phyloP scores from a whole-genome alignment of 495 filamentous ascomycete species.

The Polyplosphaeria fusca region DNA sequence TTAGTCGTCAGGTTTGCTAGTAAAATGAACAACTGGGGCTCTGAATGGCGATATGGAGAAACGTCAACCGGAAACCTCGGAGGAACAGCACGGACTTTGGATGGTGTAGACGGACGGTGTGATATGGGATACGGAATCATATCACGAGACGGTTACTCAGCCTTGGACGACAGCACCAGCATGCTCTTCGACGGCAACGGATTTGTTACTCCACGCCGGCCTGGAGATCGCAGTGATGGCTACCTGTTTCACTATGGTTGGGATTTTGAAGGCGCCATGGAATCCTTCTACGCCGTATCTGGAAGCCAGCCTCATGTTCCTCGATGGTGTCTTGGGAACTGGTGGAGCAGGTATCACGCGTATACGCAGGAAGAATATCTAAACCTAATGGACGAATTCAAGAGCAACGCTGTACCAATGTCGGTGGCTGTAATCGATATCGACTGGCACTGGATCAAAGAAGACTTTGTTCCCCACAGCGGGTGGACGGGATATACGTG shows the following conservation, averaged over 20 bases:
- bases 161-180: slow-evolving; percentile 51
- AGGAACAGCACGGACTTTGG: slow-evolving; percentile 49
- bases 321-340: slow-evolving; percentile 56
- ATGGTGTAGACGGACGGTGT: slow-evolving; percentile 49
- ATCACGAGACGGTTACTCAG: slow-evolving; percentile 45
- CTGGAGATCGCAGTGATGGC: slow-evolving; percentile 49
- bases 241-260: slow-evolving; percentile 55
- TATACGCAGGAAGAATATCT: slow-evolving; percentile 52
- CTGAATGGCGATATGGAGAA: slow-evolving; percentile 48
- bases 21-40: slow-evolving; percentile 17
- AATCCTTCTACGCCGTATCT: slow-evolving; percentile 52
- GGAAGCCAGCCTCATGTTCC: slow-evolving; percentile 53
- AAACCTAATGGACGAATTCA: slow-evolving; percentile 49
- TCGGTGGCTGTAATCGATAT: slow-evolving; percentile 56
- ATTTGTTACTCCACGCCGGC: slow-evolving; percentile 42
- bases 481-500: slow-evolving; percentile 59
- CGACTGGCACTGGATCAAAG: slow-evolving; percentile 55
- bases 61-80: slow-evolving; percentile 40
- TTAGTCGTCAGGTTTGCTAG: slow-evolving; percentile 42
- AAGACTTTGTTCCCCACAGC: slow-evolving; percentile 36
- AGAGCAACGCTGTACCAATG: slow-evolving; percentile 45
- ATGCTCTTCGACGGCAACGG: slow-evolving; percentile 54
- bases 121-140: slow-evolving; percentile 48
- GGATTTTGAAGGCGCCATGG: slow-evolving; percentile 51
- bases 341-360: slow-evolving; percentile 58